phyloP scores from a whole-genome alignment of 768 basidiomycete species.

The Lentinula lateritia region DNA sequence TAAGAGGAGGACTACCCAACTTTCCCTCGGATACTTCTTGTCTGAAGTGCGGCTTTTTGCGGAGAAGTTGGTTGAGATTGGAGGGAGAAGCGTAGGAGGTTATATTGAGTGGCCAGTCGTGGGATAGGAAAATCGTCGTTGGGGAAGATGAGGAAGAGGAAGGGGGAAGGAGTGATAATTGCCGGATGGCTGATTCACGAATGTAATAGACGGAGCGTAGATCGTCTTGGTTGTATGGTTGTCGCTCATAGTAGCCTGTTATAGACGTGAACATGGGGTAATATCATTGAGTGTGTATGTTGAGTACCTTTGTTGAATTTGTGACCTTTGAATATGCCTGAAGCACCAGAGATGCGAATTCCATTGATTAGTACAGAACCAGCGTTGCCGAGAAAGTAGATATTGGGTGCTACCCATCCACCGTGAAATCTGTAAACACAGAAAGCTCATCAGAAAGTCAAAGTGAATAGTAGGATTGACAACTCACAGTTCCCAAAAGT shows the following conservation, averaged over 20 bases:
- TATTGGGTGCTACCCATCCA: slow-evolving; percentile 94
- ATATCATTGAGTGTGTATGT: not conserved
- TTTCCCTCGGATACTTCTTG: slow-evolving; percentile 59
- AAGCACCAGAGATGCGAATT: slow-evolving; percentile 81
- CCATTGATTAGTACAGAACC: slow-evolving; percentile 88
- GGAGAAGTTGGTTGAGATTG: slow-evolving; percentile 56
- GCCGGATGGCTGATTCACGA: slow-evolving; percentile 77
- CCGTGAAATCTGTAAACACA: slow-evolving; percentile 71
- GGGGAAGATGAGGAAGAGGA: slow-evolving; percentile 45
- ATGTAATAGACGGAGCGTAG: slow-evolving; percentile 89
- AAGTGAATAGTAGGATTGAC: not conserved
- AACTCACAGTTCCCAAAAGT: slow-evolving; percentile 90
- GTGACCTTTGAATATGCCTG: slow-evolving; percentile 82
- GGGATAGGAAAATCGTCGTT: slow-evolving; percentile 72
- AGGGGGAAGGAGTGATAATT: slow-evolving; percentile 43
- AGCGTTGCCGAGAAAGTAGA: slow-evolving; percentile 92
- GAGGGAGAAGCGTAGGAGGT: slow-evolving; percentile 57
- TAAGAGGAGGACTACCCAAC: slow-evolving; percentile 85
- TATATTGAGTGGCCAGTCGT: slow-evolving; percentile 93
- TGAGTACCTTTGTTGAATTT: slow-evolving; percentile 65
- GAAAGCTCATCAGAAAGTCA: slow-evolving; percentile 11
- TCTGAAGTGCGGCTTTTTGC: slow-evolving; percentile 73
- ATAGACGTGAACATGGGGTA: not conserved
- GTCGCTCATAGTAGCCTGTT: slow-evolving; percentile 70
- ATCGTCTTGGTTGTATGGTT: slow-evolving; percentile 71